Conservation (phyloP, 2,329 filamentous ascomycete genomes). For the Cladosporium oxysporum region DNA sequence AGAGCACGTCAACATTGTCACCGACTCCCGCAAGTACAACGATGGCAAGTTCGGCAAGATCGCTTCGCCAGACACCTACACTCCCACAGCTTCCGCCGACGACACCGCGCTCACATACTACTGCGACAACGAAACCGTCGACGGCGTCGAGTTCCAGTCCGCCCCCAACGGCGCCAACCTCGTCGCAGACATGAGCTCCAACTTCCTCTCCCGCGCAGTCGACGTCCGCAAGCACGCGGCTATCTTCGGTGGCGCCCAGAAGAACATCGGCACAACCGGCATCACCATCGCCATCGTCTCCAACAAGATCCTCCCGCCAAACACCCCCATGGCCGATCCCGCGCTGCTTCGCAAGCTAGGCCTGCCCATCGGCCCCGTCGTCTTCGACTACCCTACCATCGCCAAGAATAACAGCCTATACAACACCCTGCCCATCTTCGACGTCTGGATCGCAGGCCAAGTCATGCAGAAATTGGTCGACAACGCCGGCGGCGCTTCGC, state of each 20-base stretch:
- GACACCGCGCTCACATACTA: conserved; percentile 75
- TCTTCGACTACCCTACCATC: conserved; percentile 80
- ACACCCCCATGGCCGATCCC: conserved; percentile 64
- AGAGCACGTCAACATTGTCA: conserved; percentile 76
- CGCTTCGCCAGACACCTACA: conserved; percentile 75
- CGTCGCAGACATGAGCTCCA: conserved; percentile 90
- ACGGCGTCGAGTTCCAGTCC: conserved; percentile 83
- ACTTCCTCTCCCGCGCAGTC: conserved; percentile 80
- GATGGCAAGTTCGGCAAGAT: conserved; percentile 85
- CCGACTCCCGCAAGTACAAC: conserved; percentile 64
- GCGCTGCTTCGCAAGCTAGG: conserved; percentile 71
- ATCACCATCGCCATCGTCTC: conserved; percentile 84
- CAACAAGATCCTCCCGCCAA: conserved; percentile 74
- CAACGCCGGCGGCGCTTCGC: conserved; percentile 45
- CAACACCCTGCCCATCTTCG: conserved; percentile 94
- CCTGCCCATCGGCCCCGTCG: conserved; percentile 74
- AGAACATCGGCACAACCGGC: conserved; percentile 86
- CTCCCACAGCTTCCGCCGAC: conserved; percentile 62
- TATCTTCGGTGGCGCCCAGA: conserved; percentile 90
- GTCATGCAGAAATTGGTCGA: conserved; percentile 76
- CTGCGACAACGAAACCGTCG: conserved; percentile 92
- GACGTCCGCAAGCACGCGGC: conserved; percentile 76
- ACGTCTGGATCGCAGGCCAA: conserved; percentile 86
- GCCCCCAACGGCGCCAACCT: conserved; percentile 73
- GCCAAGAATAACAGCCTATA: conserved; percentile 94